These are phyloP conservation scores for Candida glucosophila DNA, from an alignment of 1,139 yeast species.

Conservation along the genomic window DNA sequence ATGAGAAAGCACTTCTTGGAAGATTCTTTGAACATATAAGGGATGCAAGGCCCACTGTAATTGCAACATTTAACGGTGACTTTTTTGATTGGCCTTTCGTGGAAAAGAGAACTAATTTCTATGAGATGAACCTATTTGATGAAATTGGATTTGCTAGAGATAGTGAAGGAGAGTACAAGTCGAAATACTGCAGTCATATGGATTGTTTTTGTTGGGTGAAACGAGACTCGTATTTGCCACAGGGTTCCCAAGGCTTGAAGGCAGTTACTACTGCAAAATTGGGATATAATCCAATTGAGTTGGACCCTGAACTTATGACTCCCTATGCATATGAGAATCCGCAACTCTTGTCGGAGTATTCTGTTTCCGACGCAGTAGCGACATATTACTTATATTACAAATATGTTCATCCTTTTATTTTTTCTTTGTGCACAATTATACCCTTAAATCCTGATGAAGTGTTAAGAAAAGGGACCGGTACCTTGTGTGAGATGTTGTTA, in stretches of 20 bases:
- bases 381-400: conserved; percentile 93
- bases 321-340: conserved; percentile 95
- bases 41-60: conserved; percentile 86
- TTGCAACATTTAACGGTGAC: conserved; percentile 97
- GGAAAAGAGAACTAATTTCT: conserved; percentile 74
- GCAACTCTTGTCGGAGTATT: conserved; percentile 86
- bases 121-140: conserved; percentile 81
- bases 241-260: conserved; percentile 96
- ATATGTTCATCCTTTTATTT: conserved; percentile 94
- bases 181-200: conserved; percentile 92
- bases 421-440: conserved; percentile 89
- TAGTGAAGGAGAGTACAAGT: conserved; percentile 85
- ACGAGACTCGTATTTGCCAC: conserved; percentile 94
- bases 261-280: conserved; percentile 95
- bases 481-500: conserved; percentile 93
- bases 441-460: conserved; percentile 97
- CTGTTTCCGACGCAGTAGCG: conserved; percentile 99
- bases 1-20: conserved; percentile 66
- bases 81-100: conserved; percentile 99
- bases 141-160: conserved; percentile 94
- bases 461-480: conserved; percentile 94
- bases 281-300: conserved; percentile 93
- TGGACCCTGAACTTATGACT: conserved; percentile 97
- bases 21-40: conserved; percentile 86
- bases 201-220: conserved; percentile 99